Base-by-base conservation (phyloP, 2,329 filamentous ascomycete species). In the Colletotrichum sp. region DNA sequence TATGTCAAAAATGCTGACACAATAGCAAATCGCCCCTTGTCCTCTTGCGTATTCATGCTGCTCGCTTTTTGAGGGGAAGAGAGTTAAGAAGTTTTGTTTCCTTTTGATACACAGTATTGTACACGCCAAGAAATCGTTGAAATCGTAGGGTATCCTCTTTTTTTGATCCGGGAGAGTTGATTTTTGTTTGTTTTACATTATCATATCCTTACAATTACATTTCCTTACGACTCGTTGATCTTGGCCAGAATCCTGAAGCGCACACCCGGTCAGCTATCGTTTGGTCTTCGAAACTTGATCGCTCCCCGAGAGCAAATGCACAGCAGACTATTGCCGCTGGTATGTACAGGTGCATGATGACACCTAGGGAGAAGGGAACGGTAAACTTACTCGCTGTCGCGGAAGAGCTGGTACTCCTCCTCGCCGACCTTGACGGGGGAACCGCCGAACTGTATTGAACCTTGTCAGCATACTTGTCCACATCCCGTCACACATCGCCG, bases 381-480 rank as follows among this genome's bases (percentile, higher is more conserved):
- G 6, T 2, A 52, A 68, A 94, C 96, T 88, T 93, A 98, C 96
- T 99, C 97, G 89, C 96, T 94, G 88, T 99, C 97, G 83, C 97
- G 92, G 94, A 98, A 99, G 79, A 99, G 93, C 78, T 94, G 93
- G 90, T 92, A 98, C 89, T 99, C 97, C 80, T 98, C 96, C 82
- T 99, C 96, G 80, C 96, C 97, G 81, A 98, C 95, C 92, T 98
- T 98, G 86, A 99, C 93, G 79, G 96, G 94, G 83, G 94, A 97
- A 79, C 97, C 97, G 83, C 97, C 97, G 83, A 94, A 99, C 95
- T 98, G 82, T 77, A 55, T 70, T 52, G 12, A 0, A 13, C 26
- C n/a, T 15, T 4, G 75, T 78, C 13, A 79, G 30, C 52, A 30
- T 38, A 18, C 24, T 66, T 28, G 18, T 30, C 52, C 28, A 16